phyloP scores from a whole-genome alignment of 1,284 basidiomycete genomes.

The Pseudozyma tsukubaensis region DNA sequence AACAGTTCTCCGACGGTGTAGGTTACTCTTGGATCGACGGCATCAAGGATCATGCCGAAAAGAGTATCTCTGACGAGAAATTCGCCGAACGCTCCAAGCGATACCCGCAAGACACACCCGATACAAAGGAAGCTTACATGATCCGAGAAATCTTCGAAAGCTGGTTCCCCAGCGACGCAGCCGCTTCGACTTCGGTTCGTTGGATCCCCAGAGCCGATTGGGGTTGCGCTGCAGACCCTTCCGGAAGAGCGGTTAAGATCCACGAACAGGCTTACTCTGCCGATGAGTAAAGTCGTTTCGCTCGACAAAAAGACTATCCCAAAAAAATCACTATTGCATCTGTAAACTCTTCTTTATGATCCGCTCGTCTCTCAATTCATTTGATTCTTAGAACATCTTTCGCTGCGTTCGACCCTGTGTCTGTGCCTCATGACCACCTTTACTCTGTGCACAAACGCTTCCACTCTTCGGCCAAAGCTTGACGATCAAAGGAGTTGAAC shows the following conservation, averaged over 20 bases:
- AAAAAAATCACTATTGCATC: not conserved
- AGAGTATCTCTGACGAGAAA: constrained; percentile 81
- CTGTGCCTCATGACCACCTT: too few relatives aligned
- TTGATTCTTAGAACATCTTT: not conserved
- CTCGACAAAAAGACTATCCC: not conserved
- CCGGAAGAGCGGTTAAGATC: constrained; percentile 92
- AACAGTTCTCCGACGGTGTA: constrained; percentile 99
- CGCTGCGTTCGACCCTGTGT: too few relatives aligned
- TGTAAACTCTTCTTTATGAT: not conserved
- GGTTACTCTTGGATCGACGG: constrained; percentile 99
- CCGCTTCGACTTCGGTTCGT: constrained; percentile 86
- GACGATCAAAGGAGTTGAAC: too few relatives aligned
- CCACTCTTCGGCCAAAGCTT: too few relatives aligned
- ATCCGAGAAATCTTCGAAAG: constrained; percentile 94
- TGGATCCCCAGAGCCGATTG: constrained; percentile 80
- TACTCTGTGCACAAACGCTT: too few relatives aligned
- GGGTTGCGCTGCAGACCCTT: constrained; percentile 95
- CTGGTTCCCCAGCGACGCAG: constrained; percentile 79
- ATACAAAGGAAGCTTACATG: constrained; percentile 97
- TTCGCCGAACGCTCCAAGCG: constrained; percentile 81
- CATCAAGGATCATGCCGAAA: constrained; percentile 89
- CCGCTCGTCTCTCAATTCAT: not conserved
- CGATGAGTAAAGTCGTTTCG: constrained; percentile 20
- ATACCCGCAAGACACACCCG: constrained; percentile 85
- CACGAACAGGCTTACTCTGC: constrained; percentile 86